phyloP scores from a whole-genome alignment of 495 filamentous ascomycete genomes.

The Rostrohypoxylon terebratum region DNA sequence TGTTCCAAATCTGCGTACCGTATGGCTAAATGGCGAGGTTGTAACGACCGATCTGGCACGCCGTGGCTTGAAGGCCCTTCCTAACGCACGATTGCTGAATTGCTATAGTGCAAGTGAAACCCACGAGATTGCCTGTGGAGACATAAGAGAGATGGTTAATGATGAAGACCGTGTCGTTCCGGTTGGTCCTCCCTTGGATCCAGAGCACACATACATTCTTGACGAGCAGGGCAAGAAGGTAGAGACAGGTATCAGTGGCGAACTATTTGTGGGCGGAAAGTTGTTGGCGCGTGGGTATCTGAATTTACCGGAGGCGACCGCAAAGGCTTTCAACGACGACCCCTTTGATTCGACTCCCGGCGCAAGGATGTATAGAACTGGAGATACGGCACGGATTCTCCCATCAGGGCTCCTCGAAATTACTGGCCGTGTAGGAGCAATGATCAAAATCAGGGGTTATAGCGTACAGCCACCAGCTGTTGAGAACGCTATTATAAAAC shows the following conservation, averaged over 20 bases:
- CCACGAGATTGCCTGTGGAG: slow-evolving; percentile 77
- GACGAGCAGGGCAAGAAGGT: slow-evolving; percentile 67
- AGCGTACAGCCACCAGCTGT: slow-evolving; percentile 75
- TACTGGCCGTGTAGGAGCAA: slow-evolving; percentile 75
- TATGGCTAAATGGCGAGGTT: slow-evolving; percentile 80
- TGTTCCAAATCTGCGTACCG: slow-evolving; percentile 68
- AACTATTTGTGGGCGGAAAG: slow-evolving; percentile 75
- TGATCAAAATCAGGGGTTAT: slow-evolving; percentile 76
- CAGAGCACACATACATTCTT: slow-evolving; percentile 69
- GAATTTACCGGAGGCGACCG: slow-evolving; percentile 75
- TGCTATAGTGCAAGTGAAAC: slow-evolving; percentile 80
- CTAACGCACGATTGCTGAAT: slow-evolving; percentile 73
- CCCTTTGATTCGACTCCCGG: slow-evolving; percentile 53
- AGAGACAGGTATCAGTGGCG: slow-evolving; percentile 60
- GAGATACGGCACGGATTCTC: slow-evolving; percentile 73
- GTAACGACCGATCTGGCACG: slow-evolving; percentile 75
- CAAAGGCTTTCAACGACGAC: slow-evolving; percentile 70
- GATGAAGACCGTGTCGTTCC: slow-evolving; percentile 62
- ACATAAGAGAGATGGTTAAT: slow-evolving; percentile 71
- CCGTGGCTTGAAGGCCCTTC: slow-evolving; percentile 69
- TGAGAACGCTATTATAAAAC: slow-evolving; percentile 68
- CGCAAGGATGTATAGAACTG: slow-evolving; percentile 74
- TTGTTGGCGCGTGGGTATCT: slow-evolving; percentile 78
- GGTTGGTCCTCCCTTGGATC: slow-evolving; percentile 70
- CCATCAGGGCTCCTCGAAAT: slow-evolving; percentile 74